phyloP scores from a whole-genome alignment of 2,329 filamentous ascomycete species.

The Colletotrichum tamarilloi region DNA sequence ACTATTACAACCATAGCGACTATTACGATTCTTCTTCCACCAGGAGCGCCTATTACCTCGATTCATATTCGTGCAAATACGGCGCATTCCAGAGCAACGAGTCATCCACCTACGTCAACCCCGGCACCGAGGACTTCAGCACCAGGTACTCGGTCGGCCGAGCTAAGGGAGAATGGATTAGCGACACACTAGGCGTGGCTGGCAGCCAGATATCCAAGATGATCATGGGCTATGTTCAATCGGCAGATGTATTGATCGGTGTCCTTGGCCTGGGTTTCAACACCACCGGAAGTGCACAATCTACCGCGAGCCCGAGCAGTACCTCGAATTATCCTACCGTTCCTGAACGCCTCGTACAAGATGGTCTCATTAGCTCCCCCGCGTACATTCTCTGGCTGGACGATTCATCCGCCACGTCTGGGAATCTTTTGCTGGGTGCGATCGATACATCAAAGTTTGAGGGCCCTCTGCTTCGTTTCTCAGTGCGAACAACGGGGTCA shows the following conservation, averaged over 20 bases:
- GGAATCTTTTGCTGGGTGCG: slow-evolving; percentile 29
- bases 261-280: slow-evolving; percentile 71
- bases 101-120: slow-evolving; percentile 60
- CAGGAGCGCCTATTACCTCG: not conserved
- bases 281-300: slow-evolving; percentile 54
- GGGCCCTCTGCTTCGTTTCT: slow-evolving; percentile 39
- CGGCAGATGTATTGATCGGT: slow-evolving; percentile 61
- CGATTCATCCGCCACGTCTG: not conserved
- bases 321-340: slow-evolving; percentile 62
- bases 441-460: slow-evolving; percentile 31
- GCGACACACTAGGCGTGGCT: slow-evolving; percentile 65
- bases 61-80: not conserved
- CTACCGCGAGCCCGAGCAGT: slow-evolving; percentile 40
- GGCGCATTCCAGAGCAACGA: slow-evolving; percentile 47
- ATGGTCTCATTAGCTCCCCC: slow-evolving; percentile 70
- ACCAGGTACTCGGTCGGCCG: slow-evolving; percentile 71
- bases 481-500: not conserved
- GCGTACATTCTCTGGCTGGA: slow-evolving; percentile 76
- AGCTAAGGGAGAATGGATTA: slow-evolving; percentile 25
- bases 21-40: not conserved
- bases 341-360: slow-evolving; percentile 70
- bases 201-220: slow-evolving; percentile 58
- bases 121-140: slow-evolving; percentile 57
- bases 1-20: not conserved
- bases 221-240: slow-evolving; percentile 64